Conservation (phyloP, 2,329 filamentous ascomycete genomes). For the Emergomyces orientalis region DNA sequence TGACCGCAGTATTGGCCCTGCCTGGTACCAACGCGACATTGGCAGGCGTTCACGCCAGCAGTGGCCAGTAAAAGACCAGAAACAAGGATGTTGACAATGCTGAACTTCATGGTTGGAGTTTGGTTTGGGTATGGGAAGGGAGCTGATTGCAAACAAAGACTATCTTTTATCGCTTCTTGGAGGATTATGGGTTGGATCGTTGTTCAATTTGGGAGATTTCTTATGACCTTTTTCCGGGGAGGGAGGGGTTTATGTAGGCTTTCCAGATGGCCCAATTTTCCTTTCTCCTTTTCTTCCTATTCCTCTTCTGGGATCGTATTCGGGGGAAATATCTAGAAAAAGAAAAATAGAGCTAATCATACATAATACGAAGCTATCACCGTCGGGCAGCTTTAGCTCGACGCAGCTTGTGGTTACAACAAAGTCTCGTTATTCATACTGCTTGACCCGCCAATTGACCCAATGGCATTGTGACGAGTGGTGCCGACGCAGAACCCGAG, state of each 20-base stretch:
- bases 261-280: not conserved
- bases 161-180: not conserved
- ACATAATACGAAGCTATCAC: not conserved
- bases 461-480: not conserved
- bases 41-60: not conserved
- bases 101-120: not conserved
- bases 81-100: slow-evolving; percentile 3
- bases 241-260: not conserved
- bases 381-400: not conserved
- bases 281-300: not conserved
- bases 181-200: not conserved
- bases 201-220: not conserved
- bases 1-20: slow-evolving; percentile 6
- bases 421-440: not conserved
- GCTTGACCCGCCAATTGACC: not conserved
- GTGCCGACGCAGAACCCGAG: not conserved
- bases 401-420: not conserved
- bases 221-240: not conserved
- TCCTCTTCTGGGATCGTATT: not conserved
- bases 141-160: not conserved
- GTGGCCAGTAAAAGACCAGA: not conserved
- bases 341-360: no score
- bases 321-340: not conserved
- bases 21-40: not conserved
- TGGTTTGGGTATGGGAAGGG: not conserved